Base-by-base conservation (phyloP, 441 rosid genomes). In the Daphne laureola region DNA sequence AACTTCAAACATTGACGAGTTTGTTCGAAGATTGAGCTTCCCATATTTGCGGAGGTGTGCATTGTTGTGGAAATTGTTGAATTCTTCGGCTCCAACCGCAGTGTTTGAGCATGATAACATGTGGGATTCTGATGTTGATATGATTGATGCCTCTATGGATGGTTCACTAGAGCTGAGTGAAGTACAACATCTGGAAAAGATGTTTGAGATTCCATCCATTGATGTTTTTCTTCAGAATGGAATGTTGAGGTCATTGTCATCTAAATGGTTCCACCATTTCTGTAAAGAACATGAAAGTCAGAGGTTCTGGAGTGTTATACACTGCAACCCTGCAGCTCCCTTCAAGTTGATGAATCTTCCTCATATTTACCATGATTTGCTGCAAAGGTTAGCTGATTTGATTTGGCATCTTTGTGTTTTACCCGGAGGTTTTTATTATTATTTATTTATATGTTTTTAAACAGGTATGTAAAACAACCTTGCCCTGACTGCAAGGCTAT, bases 1-100 rank as follows among this genome's bases (percentile, higher is more conserved):
- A 59, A 57, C 68, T 23, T 72, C 82, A 67, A 79, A 77, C 67
- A 63, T 76, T 42, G 76, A 68, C 50, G 78, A 72, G 46, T 72
- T 64, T 58, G 69, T 95, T 71, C 87, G 80, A 36, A 80, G 71
- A 67, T 69, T 72, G 72, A 81, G 77, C 73, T 83, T 88, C 57
- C 93, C 99, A 49, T 95, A 77, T 65, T 58, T 95, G 81, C 78
- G 99, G 77, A 82, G 98, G 70, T 95, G 99, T 76, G 93, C 93
- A 9, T 76, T 95, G 73, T 74, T 95, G 45, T 91, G 96, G 98
- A 82, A 63, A 76, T 72, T 95, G 64, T 70, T 95, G 59, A 84
- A 71, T 60, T 70, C 77, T 52, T 69, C 89, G 51, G 61, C 71
- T 46, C 64, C 83, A 14, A 70, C 80, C 57, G 90, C 90, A 46